Evolutionary conservation across 2,329 filamentous ascomycete genomes (phyloP).

Genomic region (Diaporthe sp.): DNA sequence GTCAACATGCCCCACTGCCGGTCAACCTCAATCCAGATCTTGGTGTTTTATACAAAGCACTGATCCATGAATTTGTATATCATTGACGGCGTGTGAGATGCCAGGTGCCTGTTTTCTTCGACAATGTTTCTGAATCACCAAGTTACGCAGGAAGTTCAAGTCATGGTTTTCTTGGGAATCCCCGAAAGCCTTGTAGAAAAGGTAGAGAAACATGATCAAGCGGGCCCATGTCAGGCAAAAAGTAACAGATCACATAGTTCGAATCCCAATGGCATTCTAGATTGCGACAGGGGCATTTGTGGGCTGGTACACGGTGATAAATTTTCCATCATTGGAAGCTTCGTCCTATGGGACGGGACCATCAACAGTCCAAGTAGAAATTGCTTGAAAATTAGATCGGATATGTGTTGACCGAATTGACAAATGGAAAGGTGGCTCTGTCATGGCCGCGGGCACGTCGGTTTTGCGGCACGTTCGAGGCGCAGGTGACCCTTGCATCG

Average conservation of each 20-base stretch:
- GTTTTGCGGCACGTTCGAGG: background rate
- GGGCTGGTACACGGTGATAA: background rate
- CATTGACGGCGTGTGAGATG: no score
- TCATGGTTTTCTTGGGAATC: no score
- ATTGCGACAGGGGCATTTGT: background rate
- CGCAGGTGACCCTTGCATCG: background rate
- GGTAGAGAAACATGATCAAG: background rate
- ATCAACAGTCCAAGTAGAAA: background rate
- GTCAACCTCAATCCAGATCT: background rate
- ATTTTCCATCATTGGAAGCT: background rate
- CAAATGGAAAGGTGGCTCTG: background rate
- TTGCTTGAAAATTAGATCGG: background rate
- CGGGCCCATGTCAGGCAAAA: background rate
- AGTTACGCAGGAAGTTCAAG: no score
- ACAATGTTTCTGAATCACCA: no score
- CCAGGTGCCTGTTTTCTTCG: no score
- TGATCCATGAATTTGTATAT: no score
- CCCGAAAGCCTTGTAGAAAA: background rate
- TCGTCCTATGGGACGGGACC: background rate
- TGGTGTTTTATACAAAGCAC: no score
- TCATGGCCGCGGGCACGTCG: background rate
- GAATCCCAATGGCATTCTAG: background rate
- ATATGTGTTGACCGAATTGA: background rate
- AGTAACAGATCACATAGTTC: background rate
- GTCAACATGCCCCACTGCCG: background rate